Evolutionary conservation across 495 filamentous ascomycete genomes (phyloP).

Genomic region (Diplogelasinospora grovesii): DNA sequence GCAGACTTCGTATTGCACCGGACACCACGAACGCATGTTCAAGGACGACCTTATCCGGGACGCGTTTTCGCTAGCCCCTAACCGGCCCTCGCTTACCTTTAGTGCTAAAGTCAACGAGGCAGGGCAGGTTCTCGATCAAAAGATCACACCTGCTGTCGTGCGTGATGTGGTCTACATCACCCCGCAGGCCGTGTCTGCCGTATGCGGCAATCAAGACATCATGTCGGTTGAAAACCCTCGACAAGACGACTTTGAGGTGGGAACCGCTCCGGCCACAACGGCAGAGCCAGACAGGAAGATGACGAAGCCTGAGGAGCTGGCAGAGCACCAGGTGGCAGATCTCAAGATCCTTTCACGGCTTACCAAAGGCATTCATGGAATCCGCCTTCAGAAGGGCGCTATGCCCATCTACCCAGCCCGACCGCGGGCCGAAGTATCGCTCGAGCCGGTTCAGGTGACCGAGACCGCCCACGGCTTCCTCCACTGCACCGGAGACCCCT

Average conservation of each 20-base stretch:
- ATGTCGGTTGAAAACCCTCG: slow-evolving; percentile 1
- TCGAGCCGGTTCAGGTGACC: slow-evolving; percentile 17
- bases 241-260: slow-evolving; percentile 27
- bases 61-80: slow-evolving; percentile 61
- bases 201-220: slow-evolving; percentile 36
- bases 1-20: slow-evolving; percentile 68
- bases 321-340: slow-evolving; percentile 21
- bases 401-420: slow-evolving; percentile 29
- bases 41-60: slow-evolving; percentile 46
- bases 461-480: slow-evolving; percentile 13
- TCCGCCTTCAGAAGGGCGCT: slow-evolving; percentile 32
- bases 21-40: slow-evolving; percentile 71
- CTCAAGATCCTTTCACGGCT: slow-evolving; percentile 30
- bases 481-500: slow-evolving; percentile 29
- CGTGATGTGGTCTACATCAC: slow-evolving; percentile 71
- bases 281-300: slow-evolving; percentile 23
- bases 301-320: slow-evolving; percentile 28
- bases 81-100: slow-evolving; percentile 72
- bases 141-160: slow-evolving; percentile 64
- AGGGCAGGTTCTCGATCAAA: slow-evolving; percentile 62
- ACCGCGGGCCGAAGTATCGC: slow-evolving; percentile 25
- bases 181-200: slow-evolving; percentile 44
- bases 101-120: slow-evolving; percentile 58
- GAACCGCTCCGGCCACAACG: slow-evolving; percentile 18
- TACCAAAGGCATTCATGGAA: slow-evolving; percentile 26